Evolutionary conservation across 805 yeast species (phyloP), one percentile per base, ranked within the genome.

Genomic region (Blastobotrys chiropterorum): DNA sequence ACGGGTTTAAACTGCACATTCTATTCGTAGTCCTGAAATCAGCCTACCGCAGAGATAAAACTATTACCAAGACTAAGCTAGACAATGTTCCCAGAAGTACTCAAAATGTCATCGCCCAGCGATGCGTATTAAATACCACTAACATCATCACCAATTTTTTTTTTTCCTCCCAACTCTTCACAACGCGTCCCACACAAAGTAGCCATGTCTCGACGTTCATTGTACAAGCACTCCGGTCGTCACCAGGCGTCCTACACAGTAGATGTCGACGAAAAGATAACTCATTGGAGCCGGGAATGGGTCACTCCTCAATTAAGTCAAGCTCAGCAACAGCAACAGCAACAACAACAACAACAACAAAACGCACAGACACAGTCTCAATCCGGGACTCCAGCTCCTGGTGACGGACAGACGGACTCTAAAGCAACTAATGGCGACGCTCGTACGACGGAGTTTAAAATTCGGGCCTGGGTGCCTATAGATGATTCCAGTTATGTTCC

Each of bases 221-320:
- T 58, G 17, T 59, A 59, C 46, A 52, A 60, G 17, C 59, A 56
- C 42, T 52, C 57, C 5, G 50, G 53, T 17, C 49, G 60, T 2
- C 59, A 57, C 42, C 42, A 51, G 14, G 47, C 50, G 17, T 49
- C 51, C 2, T 57, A 52, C 38, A 30, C 52, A 34, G 44, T 46
- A 19, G 64, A 59, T 11, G 21, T 58, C 3, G 64, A 60, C 26
- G 63, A 60, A 13, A 45, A 50, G 31, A 44, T 60, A 4, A 52
- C 46, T 8, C 61, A 60, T 43, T 71, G 75, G 75, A 58, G 57
- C 16, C 58, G 62, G 17, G 68, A 58, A 57, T 52, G 67, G 70
- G 68, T 43, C n/a, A 17, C 44, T 2, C 52, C 48, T 16, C 40
- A 20, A 45, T 52, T 17, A 40, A 46, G 40, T 26, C 52, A 3